These are phyloP conservation scores for Fraxinus pennsylvanica DNA, from an alignment of 257 asterid genomes.

Conservation along the genomic window DNA sequence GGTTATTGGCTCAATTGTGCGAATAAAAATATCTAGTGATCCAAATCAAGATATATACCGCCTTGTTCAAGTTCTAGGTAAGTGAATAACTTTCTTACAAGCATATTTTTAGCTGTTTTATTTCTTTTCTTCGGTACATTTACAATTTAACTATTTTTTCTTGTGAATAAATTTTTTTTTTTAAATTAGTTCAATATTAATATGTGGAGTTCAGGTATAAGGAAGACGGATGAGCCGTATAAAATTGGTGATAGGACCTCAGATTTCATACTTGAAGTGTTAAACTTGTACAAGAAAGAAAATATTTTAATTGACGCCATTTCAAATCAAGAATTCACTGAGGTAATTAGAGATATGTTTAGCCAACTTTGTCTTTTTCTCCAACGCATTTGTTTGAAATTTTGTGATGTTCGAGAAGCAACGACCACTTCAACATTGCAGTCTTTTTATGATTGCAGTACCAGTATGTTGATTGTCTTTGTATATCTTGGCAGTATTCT, in stretches of 20 bases:
- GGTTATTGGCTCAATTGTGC: conserved; percentile 75
- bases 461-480: conserved; percentile 1
- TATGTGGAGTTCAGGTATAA: conserved; percentile 56
- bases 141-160: too few relatives aligned
- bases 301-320: conserved; percentile 61
- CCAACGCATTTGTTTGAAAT: not conserved
- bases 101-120: not conserved
- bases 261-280: conserved; percentile 78
- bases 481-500: conserved; percentile 7
- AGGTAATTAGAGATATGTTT: conserved; percentile 48
- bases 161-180: not conserved
- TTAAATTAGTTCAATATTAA: conserved; percentile 8
- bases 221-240: conserved; percentile 62
- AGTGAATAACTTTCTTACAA: conserved; percentile 13
- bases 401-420: not conserved
- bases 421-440: not conserved
- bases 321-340: conserved; percentile 79
- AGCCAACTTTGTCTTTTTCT: conserved; percentile 17
- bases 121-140: not conserved
- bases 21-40: conserved; percentile 73
- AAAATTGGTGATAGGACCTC: conserved; percentile 66
- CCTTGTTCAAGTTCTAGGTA: conserved; percentile 94
- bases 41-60: conserved; percentile 76
- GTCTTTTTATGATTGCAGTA: not conserved
- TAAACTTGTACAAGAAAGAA: conserved; percentile 79